phyloP scores from a whole-genome alignment of 2,329 filamentous ascomycete genomes.

The Colletotrichum nymphaeae region DNA sequence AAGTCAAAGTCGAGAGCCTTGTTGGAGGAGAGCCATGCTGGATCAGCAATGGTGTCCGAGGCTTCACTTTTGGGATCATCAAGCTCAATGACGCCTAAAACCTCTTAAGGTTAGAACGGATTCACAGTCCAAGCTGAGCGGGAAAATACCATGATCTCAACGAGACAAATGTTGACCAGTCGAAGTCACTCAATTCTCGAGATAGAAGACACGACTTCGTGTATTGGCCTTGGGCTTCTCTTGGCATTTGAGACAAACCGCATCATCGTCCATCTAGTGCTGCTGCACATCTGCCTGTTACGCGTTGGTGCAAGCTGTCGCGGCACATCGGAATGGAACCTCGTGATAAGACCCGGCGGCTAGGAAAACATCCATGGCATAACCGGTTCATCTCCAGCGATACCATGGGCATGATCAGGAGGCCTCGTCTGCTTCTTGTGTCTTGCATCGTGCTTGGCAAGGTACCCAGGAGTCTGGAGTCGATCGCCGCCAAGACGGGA shows the following conservation, averaged over 20 bases:
- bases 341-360: background rate
- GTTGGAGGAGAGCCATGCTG: slow-evolving; percentile 82
- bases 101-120: background rate
- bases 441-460: slow-evolving; percentile 21
- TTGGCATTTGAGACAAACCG: background rate
- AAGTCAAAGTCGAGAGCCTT: slow-evolving; percentile 69
- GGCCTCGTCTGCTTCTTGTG: slow-evolving; percentile 1
- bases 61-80: slow-evolving; percentile 71
- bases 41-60: slow-evolving; percentile 89
- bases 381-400: background rate
- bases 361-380: background rate
- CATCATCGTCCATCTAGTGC: background rate
- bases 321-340: background rate
- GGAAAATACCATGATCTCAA: background rate
- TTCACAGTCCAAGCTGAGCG: background rate
- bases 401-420: background rate
- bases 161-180: background rate
- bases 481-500: slow-evolving; percentile 35
- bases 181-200: background rate
- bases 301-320: background rate
- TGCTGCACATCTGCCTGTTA: background rate
- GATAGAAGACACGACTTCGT: background rate
- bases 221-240: background rate
- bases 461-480: slow-evolving; percentile 30
- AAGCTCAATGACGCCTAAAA: slow-evolving; percentile 37